A percentile compares a stretch with the other conserved stretches of the same genome.
Evolutionary conservation across 345 rosid genomes (phyloP).

Genomic region (Citrus maxima): DNA sequence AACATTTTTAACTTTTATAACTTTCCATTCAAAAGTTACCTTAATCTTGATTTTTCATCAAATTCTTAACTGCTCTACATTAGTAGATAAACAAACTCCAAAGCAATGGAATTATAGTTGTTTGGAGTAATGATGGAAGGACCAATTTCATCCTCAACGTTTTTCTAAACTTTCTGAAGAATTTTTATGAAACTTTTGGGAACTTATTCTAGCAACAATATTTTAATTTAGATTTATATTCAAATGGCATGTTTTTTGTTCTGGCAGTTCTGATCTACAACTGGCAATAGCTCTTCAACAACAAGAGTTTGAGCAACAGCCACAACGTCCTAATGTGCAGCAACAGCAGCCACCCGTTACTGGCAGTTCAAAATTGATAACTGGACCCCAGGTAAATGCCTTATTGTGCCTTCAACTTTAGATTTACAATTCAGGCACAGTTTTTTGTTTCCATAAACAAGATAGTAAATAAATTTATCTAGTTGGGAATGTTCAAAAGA

Average conservation of each 20-base stretch:
- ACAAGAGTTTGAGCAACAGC: slow-evolving; percentile 88
- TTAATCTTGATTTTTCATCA: not conserved
- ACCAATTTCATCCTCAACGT: not conserved
- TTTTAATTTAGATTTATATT: too few relatives aligned
- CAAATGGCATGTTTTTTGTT: not conserved
- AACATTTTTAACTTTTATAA: not conserved
- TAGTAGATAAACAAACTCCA: not conserved
- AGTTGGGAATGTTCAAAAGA: not conserved
- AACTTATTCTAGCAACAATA: not conserved
- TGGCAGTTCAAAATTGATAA: slow-evolving; percentile 60
- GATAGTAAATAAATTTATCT: not conserved
- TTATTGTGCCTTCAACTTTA: not conserved
- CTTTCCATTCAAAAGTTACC: not conserved
- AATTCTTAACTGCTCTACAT: not conserved
- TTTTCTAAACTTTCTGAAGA: too few relatives aligned
- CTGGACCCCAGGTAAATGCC: slow-evolving; percentile 79
- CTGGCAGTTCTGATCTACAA: slow-evolving; percentile 87
- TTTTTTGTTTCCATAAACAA: not conserved
- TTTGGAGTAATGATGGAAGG: not conserved
- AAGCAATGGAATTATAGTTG: not conserved
- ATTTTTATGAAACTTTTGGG: not conserved
- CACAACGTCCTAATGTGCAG: slow-evolving; percentile 48
- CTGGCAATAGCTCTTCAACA: slow-evolving; percentile 97
- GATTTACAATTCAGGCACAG: not conserved
- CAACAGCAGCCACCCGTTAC: slow-evolving; percentile 55